phyloP scores from a whole-genome alignment of 2,329 filamentous ascomycete genomes.

The Fonsecaea nubica region DNA sequence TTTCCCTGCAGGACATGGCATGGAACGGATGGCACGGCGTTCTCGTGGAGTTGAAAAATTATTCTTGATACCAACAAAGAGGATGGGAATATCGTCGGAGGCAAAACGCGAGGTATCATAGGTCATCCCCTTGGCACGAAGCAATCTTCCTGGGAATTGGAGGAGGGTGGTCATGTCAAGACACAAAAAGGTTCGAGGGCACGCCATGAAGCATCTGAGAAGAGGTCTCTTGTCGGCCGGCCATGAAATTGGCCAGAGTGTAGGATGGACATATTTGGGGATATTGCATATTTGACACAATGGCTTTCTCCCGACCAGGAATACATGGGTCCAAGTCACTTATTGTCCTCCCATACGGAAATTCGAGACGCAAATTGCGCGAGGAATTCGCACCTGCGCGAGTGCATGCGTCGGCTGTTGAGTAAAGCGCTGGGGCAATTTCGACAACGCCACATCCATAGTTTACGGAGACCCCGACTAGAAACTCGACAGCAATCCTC shows the following conservation, averaged over 20 bases:
- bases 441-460: not conserved
- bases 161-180: not conserved
- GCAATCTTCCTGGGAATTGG: not conserved
- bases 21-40: not conserved
- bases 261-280: not conserved
- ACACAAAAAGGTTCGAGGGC: not conserved
- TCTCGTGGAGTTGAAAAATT: not conserved
- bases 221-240: not conserved
- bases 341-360: not conserved
- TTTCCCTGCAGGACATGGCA: not conserved
- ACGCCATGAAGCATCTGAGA: not conserved
- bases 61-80: not conserved
- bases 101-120: not conserved
- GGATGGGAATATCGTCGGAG: not conserved
- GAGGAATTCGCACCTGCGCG: not conserved
- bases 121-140: not conserved
- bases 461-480: not conserved
- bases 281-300: constrained; percentile 1
- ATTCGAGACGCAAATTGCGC: not conserved
- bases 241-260: not conserved
- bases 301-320: not conserved
- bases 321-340: not conserved
- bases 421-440: not conserved
- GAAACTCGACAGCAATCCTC: not conserved
- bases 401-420: too few relatives aligned